A percentile compares a stretch with the other conserved stretches of the same genome.
These are phyloP conservation scores for Sungouiella thailandica DNA, from an alignment of 805 yeast genomes.

Conservation along the genomic window DNA sequence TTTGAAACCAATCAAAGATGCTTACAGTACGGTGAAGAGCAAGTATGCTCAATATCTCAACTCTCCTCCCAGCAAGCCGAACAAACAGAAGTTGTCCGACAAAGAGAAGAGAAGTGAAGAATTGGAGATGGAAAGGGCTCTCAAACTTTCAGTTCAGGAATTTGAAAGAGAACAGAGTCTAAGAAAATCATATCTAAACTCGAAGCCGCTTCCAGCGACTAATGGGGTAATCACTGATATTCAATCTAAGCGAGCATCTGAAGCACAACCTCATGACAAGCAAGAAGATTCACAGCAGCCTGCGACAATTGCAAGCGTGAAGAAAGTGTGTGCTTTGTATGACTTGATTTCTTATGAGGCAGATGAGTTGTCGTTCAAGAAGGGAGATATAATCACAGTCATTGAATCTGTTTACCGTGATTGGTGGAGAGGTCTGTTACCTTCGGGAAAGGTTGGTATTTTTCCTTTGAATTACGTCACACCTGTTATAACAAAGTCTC, in stretches of 20 bases:
- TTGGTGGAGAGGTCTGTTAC: conserved; percentile 90
- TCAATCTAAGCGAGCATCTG: background rate
- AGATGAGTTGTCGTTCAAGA: conserved; percentile 81
- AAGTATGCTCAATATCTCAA: conserved; percentile 31
- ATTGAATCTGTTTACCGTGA: conserved; percentile 84
- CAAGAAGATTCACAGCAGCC: conserved; percentile 2
- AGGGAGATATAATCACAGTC: conserved; percentile 85
- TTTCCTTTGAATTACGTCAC: conserved; percentile 91
- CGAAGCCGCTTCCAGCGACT: conserved; percentile 35
- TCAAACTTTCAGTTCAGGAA: conserved; percentile 69
- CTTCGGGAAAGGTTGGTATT: conserved; percentile 73
- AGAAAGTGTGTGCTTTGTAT: conserved; percentile 79
- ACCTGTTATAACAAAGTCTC: conserved; percentile 63
- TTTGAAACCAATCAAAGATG: conserved; percentile 61
- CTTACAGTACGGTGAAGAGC: conserved; percentile 45
- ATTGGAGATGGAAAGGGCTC: conserved; percentile 70
- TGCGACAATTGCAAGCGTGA: conserved; percentile 42
- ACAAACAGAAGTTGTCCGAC: conserved; percentile 43
- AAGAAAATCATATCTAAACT: conserved; percentile 21
- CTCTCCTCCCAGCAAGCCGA: conserved; percentile 51
- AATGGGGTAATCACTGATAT: too few relatives aligned
- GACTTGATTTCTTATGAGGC: conserved; percentile 74
- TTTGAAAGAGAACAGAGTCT: conserved; percentile 37
- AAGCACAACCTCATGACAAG: background rate
- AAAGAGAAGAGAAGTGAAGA: conserved; percentile 61